These are phyloP conservation scores for Areca catechu DNA, from an alignment of 176 grass and related monocot genomes.

Conservation along the genomic window DNA sequence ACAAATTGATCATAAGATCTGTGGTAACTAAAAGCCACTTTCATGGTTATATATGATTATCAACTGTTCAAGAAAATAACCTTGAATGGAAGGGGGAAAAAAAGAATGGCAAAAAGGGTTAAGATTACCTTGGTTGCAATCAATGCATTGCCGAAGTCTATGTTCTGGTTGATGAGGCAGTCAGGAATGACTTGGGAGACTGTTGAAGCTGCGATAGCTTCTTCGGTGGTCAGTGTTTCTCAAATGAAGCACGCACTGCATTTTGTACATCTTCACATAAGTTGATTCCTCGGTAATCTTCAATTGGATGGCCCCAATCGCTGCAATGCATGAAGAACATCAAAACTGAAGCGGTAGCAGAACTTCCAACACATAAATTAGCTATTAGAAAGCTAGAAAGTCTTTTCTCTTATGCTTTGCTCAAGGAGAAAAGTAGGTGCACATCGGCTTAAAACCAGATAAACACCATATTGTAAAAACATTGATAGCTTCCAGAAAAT, in stretches of 20 bases:
- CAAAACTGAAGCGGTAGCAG: too few relatives aligned
- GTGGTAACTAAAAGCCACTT: too few relatives aligned
- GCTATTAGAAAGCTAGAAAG: too few relatives aligned
- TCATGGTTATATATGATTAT: too few relatives aligned
- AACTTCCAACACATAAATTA: too few relatives aligned
- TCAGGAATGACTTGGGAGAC: constrained; percentile 83
- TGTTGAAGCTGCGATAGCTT: constrained; percentile 78
- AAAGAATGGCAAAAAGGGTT: not conserved
- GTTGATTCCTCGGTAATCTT: constrained; percentile 72
- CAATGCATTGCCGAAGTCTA: constrained; percentile 96
- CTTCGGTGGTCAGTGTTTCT: constrained; percentile 72
- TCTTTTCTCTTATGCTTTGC: too few relatives aligned
- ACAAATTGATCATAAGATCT: too few relatives aligned
- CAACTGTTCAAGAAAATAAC: not conserved
- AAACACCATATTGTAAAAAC: too few relatives aligned
- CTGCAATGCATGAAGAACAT: constrained; percentile 24
- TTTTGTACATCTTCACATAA: constrained; percentile 95
- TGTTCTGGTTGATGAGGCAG: constrained; percentile 66
- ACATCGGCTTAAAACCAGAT: too few relatives aligned
- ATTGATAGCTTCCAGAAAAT: too few relatives aligned
- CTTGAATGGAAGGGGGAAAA: too few relatives aligned
- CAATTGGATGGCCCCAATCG: constrained; percentile 74
- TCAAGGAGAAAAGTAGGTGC: too few relatives aligned
- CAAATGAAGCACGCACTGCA: constrained; percentile 90
- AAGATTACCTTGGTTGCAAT: constrained; percentile 73